Evolutionary conservation across 2,329 filamentous ascomycete species (phyloP).

Genomic region (Penicillium corylophilum): DNA sequence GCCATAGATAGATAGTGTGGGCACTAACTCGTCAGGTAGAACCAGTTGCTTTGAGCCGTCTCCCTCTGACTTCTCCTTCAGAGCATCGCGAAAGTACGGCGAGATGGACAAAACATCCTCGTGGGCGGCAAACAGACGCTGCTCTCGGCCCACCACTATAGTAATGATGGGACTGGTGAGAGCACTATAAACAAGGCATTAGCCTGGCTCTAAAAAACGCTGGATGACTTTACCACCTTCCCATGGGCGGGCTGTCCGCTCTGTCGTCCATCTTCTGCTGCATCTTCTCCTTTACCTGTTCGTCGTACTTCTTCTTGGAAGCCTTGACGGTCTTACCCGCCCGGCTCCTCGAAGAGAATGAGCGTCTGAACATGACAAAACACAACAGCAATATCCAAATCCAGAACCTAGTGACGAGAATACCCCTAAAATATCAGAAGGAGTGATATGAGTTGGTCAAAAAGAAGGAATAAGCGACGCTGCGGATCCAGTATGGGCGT

Average conservation of each 20-base stretch:
- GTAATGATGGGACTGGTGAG: constrained; percentile 77
- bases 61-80: constrained; percentile 71
- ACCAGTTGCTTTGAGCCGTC: constrained; percentile 70
- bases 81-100: constrained; percentile 74
- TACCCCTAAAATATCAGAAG: constrained; percentile 39
- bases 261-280: constrained; percentile 77
- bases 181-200: constrained; percentile 35
- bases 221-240: constrained; percentile 41
- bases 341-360: constrained; percentile 79
- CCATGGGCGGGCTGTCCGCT: constrained; percentile 60
- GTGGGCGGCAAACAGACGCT: constrained; percentile 90
- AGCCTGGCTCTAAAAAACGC: not conserved
- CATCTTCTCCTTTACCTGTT: constrained; percentile 81
- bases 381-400: constrained; percentile 50
- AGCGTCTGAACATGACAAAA: constrained; percentile 84
- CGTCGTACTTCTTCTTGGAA: constrained; percentile 71
- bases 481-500: constrained; percentile 46
- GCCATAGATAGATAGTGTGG: not conserved
- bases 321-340: constrained; percentile 85
- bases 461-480: constrained; percentile 41
- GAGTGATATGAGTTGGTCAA: constrained; percentile 40
- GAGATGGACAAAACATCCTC: constrained; percentile 87
- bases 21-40: constrained; percentile 62
- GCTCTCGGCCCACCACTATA: constrained; percentile 77
- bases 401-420: constrained; percentile 34